phyloP scores from a whole-genome alignment of 306 rosid genomes.

The Fragaria ananassa region DNA sequence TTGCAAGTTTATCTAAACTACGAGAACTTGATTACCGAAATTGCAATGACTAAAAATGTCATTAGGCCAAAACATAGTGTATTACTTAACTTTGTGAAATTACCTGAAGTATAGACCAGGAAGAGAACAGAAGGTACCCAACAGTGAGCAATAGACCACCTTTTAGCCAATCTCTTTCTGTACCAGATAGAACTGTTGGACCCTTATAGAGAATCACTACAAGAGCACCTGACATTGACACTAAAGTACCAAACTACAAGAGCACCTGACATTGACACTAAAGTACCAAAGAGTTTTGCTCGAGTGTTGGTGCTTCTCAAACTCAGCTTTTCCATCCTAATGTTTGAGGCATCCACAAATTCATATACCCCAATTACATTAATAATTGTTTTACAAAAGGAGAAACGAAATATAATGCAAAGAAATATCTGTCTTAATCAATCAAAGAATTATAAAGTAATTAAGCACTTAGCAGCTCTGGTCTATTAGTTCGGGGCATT shows the following conservation, averaged over 20 bases:
- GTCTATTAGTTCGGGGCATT: background rate
- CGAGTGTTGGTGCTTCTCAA: constrained; percentile 32
- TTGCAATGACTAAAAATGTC: background rate
- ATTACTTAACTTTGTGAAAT: background rate
- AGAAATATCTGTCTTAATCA: background rate
- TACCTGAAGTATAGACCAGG: constrained; percentile 55
- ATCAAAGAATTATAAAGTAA: background rate
- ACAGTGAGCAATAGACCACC: constrained; percentile 44
- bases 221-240: constrained; percentile 53
- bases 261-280: constrained; percentile 50
- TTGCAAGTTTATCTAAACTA: background rate
- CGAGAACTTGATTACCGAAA: background rate
- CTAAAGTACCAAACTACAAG: constrained; percentile 38
- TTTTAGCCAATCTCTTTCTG: constrained; percentile 40
- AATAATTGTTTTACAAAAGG: background rate
- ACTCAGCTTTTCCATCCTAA: constrained; percentile 49
- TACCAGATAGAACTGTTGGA: constrained; percentile 20
- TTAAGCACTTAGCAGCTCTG: background rate
- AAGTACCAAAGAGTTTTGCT: constrained; percentile 54
- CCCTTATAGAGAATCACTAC: constrained; percentile 48
- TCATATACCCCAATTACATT: background rate
- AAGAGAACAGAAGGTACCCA: constrained; percentile 31
- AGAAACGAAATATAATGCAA: background rate
- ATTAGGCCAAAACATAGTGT: background rate
- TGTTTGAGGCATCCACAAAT: background rate